A percentile compares a stretch with the other conserved stretches of the same genome.
Evolutionary conservation across 768 basidiomycete species (phyloP).

Genomic region (Lentinula sp.): DNA sequence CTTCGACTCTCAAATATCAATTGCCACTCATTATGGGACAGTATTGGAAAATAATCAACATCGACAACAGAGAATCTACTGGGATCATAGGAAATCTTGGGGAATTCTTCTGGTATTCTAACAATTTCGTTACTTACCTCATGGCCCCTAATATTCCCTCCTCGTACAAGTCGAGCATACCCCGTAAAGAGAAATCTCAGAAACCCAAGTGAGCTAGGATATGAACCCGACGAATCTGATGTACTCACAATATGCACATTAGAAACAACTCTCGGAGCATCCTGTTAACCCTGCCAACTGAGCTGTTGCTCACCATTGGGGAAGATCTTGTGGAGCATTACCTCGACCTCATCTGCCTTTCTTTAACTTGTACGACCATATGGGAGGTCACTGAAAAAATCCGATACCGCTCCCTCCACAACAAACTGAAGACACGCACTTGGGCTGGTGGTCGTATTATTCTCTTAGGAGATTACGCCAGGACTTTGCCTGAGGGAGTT

Average conservation of each 20-base stretch:
- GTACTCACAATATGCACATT: not conserved
- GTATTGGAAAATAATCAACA: not conserved
- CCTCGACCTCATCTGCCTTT: not conserved
- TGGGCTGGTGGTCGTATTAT: not conserved
- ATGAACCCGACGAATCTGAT: not conserved
- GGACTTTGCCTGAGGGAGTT: not conserved
- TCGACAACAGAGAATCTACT: not conserved
- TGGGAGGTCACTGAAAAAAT: not conserved
- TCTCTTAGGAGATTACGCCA: not conserved
- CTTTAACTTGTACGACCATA: not conserved
- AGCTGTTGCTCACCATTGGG: not conserved
- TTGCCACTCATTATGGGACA: not conserved
- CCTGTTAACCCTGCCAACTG: not conserved
- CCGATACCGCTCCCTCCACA: not conserved
- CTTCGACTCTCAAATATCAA: not conserved
- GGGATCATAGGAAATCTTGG: not conserved
- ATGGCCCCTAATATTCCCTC: not conserved
- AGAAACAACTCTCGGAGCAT: not conserved
- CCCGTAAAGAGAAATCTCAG: not conserved
- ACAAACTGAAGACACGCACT: not conserved
- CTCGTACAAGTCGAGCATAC: not conserved
- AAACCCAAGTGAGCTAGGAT: not conserved
- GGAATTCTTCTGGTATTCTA: not conserved
- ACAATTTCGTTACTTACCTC: not conserved
- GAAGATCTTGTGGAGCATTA: not conserved